Conservation (phyloP, 2,329 filamentous ascomycete species). For the Monilinia vaccinii-corymbosi region DNA sequence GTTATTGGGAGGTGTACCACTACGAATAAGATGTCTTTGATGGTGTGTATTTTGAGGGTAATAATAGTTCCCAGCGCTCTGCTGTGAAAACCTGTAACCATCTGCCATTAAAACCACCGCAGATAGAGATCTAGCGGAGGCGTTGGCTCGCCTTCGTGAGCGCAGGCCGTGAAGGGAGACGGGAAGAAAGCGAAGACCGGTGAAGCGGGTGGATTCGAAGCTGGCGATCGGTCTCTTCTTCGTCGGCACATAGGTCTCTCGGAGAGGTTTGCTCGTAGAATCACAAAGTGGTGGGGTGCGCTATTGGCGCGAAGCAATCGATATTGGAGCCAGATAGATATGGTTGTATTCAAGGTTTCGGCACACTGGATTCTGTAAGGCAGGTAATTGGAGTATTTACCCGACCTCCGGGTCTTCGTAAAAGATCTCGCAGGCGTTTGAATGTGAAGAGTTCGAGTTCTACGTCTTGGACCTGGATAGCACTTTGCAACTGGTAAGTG, state of each 20-base stretch:
- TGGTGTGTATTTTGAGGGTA: conserved; percentile 39
- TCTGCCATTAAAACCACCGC: conserved; percentile 52
- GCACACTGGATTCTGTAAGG: not conserved
- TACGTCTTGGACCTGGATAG: not conserved
- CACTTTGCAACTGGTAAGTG: conserved; percentile 6
- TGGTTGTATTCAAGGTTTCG: not conserved
- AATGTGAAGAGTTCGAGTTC: not conserved
- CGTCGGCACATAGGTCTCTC: conserved; percentile 30
- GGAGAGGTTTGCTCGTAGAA: conserved; percentile 15
- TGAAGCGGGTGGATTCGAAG: conserved; percentile 25
- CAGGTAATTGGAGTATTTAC: not conserved
- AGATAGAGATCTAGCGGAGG: conserved; percentile 16
- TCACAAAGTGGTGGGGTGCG: conserved; percentile 2
- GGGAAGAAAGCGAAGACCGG: conserved; percentile 7
- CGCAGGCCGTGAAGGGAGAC: conserved; percentile 16
- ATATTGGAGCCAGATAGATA: not conserved
- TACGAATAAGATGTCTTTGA: conserved; percentile 37
- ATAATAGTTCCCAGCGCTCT: conserved; percentile 49
- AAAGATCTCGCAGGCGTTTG: not conserved
- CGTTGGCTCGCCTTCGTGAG: conserved; percentile 21
- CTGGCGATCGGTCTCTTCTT: conserved; percentile 27
- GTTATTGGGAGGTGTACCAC: conserved; percentile 37
- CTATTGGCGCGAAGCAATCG: conserved; percentile 5
- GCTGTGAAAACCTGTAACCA: conserved; percentile 56
- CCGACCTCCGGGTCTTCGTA: not conserved